Conservation (phyloP, 1,284 basidiomycete genomes). For the Trichosporon asahii region DNA sequence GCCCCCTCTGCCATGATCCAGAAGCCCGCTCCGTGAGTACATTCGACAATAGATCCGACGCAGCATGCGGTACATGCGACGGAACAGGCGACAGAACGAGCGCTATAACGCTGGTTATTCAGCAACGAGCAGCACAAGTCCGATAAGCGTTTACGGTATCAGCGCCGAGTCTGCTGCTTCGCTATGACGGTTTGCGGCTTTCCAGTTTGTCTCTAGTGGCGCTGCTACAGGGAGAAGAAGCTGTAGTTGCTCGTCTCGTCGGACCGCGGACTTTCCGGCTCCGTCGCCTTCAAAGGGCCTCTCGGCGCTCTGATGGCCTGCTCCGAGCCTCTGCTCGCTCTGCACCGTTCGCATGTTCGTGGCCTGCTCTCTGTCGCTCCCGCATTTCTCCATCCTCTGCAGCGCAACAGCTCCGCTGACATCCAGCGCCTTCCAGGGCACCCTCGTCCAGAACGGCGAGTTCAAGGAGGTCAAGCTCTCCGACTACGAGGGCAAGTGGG, state of each 20-base stretch:
- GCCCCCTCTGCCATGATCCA: slow-evolving; percentile 39
- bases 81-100: background rate
- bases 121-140: background rate
- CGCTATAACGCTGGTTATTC: background rate
- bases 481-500: slow-evolving; percentile 79
- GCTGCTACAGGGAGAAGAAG: too few species aligned
- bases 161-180: background rate
- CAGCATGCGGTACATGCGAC: background rate
- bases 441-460: slow-evolving; percentile 68
- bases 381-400: too few species aligned
- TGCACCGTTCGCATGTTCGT: too few species aligned
- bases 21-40: slow-evolving; percentile 48
- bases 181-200: background rate
- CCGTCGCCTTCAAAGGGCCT: background rate
- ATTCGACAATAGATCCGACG: background rate
- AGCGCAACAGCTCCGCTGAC: background rate
- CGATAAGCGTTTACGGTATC: background rate
- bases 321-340: too few species aligned
- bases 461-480: slow-evolving; percentile 71
- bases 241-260: background rate
- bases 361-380: too few species aligned
- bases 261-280: background rate
- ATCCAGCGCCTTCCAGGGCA: slow-evolving; percentile 61
- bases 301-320: background rate
- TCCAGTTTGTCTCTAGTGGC: too few species aligned